A percentile compares a stretch with the other conserved stretches of the same genome.
phyloP scores from a whole-genome alignment of 768 basidiomycete genomes.

The Kwoniella sp. region DNA sequence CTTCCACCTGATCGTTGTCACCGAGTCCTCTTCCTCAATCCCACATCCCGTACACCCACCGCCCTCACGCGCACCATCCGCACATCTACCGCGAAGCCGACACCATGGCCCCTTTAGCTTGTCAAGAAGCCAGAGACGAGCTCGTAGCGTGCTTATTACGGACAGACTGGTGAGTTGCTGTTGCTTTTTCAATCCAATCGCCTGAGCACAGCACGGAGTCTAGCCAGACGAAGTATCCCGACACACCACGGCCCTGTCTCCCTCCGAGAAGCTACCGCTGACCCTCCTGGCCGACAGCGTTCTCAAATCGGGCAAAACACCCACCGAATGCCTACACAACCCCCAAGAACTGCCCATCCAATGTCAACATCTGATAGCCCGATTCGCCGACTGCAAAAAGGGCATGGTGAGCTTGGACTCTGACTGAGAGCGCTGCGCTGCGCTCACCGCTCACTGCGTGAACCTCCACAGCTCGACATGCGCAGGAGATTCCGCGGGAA shows the following conservation, averaged over 20 bases:
- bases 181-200: background rate
- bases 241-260: background rate
- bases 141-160: constrained; percentile 33
- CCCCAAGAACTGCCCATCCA: constrained; percentile 41
- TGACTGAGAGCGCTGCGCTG: background rate
- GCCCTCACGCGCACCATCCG: too few species aligned
- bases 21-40: too few species aligned
- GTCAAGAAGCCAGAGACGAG: constrained; percentile 33
- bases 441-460: background rate
- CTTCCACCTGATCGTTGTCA: too few species aligned
- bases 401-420: constrained; percentile 37
- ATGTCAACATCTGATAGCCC: constrained; percentile 46
- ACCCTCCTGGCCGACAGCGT: constrained; percentile 20
- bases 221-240: too few species aligned
- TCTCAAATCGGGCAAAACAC: constrained; percentile 40
- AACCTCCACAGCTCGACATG: constrained; percentile 47
- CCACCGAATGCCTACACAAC: constrained; percentile 42
- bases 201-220: too few species aligned
- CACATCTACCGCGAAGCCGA: background rate
- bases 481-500: constrained; percentile 48
- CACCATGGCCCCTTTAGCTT: constrained; percentile 10
- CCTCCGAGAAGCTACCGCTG: background rate
- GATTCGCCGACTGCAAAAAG: constrained; percentile 47
- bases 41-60: too few species aligned
- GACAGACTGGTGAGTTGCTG: constrained; percentile 32